These are phyloP conservation scores for Fulvia fulva DNA, from an alignment of 2,329 filamentous ascomycete species.

Conservation along the genomic window DNA sequence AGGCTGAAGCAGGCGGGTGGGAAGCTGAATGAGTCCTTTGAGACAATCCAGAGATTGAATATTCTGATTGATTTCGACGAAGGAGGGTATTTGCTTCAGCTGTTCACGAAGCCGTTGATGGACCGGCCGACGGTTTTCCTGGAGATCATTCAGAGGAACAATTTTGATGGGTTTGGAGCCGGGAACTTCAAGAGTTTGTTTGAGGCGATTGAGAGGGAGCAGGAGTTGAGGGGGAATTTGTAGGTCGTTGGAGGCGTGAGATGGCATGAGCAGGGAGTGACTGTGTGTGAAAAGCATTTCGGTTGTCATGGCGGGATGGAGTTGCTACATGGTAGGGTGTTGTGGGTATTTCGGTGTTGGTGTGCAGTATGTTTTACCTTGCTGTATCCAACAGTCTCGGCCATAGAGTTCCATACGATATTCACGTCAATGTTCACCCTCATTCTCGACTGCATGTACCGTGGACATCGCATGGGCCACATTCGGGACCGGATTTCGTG, in stretches of 20 bases:
- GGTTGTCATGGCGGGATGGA: too few relatives aligned
- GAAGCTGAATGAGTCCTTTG: slow-evolving; percentile 72
- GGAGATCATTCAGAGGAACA: slow-evolving; percentile 90
- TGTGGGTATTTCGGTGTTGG: too few relatives aligned
- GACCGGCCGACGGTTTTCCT: slow-evolving; percentile 93
- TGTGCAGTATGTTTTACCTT: too few relatives aligned
- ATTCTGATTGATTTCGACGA: slow-evolving; percentile 96
- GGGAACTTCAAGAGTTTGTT: slow-evolving; percentile 96
- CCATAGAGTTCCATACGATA: too few relatives aligned
- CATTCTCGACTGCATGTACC: too few relatives aligned
- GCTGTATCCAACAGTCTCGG: too few relatives aligned
- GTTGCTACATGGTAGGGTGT: too few relatives aligned
- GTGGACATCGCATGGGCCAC: too few relatives aligned
- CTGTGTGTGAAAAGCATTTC: too few relatives aligned
- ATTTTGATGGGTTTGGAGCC: slow-evolving; percentile 87
- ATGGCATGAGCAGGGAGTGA: too few relatives aligned
- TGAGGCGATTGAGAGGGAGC: slow-evolving; percentile 91
- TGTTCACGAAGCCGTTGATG: slow-evolving; percentile 71
- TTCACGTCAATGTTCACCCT: too few relatives aligned
- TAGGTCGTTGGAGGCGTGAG: slow-evolving; percentile 1
- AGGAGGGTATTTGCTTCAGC: slow-evolving; percentile 71
- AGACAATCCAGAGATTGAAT: slow-evolving; percentile 69
- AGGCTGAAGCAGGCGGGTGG: slow-evolving; percentile 62
- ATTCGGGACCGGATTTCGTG: background rate
- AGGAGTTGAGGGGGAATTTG: slow-evolving; percentile 79